Conservation (phyloP, 208 protist species). For the Crithidia brevicula region DNA sequence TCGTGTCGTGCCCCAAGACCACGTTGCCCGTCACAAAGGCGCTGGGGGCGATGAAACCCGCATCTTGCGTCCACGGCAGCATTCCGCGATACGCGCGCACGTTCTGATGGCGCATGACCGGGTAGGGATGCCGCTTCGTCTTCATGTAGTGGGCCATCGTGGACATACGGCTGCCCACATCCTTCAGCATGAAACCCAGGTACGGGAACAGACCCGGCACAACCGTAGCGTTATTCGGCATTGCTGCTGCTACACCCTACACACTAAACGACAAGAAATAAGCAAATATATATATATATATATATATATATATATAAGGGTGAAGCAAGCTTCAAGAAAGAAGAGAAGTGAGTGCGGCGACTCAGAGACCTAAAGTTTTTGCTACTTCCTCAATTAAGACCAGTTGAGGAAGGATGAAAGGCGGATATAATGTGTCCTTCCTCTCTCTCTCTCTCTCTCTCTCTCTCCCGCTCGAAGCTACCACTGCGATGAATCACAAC, state of each 20-base stretch:
- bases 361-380: too few species aligned
- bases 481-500: too few species aligned
- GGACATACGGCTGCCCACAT: constrained; percentile 69
- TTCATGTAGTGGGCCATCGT: constrained; percentile 73
- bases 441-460: too few species aligned
- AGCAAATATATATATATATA: too few species aligned
- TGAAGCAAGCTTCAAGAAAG: too few species aligned
- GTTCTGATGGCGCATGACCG: constrained; percentile 89
- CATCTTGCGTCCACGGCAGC: constrained; percentile 85
- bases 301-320: too few species aligned
- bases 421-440: too few species aligned
- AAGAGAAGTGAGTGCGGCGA: too few species aligned
- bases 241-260: constrained; percentile 24
- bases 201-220: constrained; percentile 75
- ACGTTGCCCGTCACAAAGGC: constrained; percentile 88
- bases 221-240: constrained; percentile 61
- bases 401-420: too few species aligned
- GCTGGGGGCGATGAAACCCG: constrained; percentile 88
- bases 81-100: constrained; percentile 84
- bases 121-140: constrained; percentile 75
- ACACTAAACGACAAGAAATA: neutral
- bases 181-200: constrained; percentile 88
- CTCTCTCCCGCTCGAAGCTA: too few species aligned
- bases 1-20: constrained; percentile 77
- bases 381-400: too few species aligned